These are phyloP conservation scores for Dryas alaskensis DNA, from an alignment of 306 rosid genomes.

Conservation along the genomic window DNA sequence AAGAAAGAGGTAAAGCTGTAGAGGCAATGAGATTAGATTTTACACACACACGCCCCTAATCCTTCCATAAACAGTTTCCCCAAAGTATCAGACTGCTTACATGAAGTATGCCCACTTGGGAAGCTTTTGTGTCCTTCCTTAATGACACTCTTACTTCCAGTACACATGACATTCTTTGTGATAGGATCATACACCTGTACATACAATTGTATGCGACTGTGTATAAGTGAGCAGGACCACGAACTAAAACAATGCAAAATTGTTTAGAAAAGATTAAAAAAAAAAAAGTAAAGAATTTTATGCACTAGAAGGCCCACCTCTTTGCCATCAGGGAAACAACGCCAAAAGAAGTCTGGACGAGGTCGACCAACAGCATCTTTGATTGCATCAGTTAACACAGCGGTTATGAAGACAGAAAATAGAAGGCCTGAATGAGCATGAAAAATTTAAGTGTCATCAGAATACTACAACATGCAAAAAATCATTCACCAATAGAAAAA, in stretches of 20 bases:
- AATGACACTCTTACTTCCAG: conserved; percentile 58
- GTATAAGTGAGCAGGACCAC: conserved; percentile 20
- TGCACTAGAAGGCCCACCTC: conserved; percentile 47
- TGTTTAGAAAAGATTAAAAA: not conserved
- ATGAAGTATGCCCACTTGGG: conserved; percentile 94
- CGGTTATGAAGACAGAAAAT: conserved; percentile 71
- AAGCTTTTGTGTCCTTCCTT: conserved; percentile 97
- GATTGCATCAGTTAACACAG: conserved; percentile 84
- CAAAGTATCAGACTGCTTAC: conserved; percentile 47
- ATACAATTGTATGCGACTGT: conserved; percentile 17
- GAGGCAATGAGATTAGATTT: not conserved
- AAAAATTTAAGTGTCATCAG: conserved; percentile 11
- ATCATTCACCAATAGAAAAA: not conserved
- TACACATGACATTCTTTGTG: conserved; percentile 59
- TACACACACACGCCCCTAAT: not conserved
- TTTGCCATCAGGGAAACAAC: conserved; percentile 89
- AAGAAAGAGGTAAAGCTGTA: too few species aligned
- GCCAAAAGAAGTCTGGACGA: conserved; percentile 97
- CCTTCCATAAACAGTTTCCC: not conserved
- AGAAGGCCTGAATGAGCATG: conserved; percentile 67
- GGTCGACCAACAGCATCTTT: conserved; percentile 95
- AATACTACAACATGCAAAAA: conserved; percentile 6
- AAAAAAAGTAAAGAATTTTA: conserved; percentile 9
- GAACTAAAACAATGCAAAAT: conserved; percentile 13
- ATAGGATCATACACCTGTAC: conserved; percentile 60